Evolutionary conservation across 2,329 filamentous ascomycete species (phyloP).

Genomic region (Colletotrichum nymphaeae): DNA sequence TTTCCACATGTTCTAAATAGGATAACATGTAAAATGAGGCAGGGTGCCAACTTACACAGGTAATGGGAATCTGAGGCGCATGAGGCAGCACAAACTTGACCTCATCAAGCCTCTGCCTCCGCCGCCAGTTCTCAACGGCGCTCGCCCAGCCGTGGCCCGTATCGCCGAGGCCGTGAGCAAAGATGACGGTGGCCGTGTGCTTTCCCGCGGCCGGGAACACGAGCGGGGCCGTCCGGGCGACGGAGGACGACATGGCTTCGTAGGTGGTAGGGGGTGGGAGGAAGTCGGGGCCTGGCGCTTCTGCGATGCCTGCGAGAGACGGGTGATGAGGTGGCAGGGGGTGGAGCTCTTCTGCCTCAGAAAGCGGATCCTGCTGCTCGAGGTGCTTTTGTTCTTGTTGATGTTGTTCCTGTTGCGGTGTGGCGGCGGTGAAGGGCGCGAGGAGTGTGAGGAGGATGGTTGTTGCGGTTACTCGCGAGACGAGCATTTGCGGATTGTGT

Average conservation of each 20-base stretch:
- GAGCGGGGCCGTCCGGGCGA: constrained; percentile 58
- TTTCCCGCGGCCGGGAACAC: constrained; percentile 82
- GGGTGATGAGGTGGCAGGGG: neutral
- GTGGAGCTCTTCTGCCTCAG: neutral
- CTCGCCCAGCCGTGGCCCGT: constrained; percentile 82
- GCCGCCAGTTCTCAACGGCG: constrained; percentile 88
- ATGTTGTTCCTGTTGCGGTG: neutral
- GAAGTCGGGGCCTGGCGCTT: neutral
- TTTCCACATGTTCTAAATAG: no score
- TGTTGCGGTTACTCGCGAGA: neutral
- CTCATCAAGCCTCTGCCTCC: constrained; percentile 83
- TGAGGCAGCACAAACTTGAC: constrained; percentile 96
- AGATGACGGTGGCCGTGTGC: constrained; percentile 95
- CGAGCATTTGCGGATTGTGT: constrained; percentile 8
- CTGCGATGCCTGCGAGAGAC: constrained; percentile 2
- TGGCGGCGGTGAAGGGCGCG: neutral
- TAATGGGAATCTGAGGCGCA: constrained; percentile 87
- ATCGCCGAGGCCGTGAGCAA: constrained; percentile 92
- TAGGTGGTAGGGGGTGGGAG: neutral
- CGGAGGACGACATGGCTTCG: constrained; percentile 20
- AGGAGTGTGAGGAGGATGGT: constrained; percentile 5
- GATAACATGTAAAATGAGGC: no score
- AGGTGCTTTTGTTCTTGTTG: neutral
- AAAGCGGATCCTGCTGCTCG: constrained; percentile 1
- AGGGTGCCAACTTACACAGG: constrained; percentile 67